Evolutionary conservation across 2,329 filamentous ascomycete species (phyloP), one percentile per base, ranked within the genome.

Genomic region (Paracamarosporium sp.): DNA sequence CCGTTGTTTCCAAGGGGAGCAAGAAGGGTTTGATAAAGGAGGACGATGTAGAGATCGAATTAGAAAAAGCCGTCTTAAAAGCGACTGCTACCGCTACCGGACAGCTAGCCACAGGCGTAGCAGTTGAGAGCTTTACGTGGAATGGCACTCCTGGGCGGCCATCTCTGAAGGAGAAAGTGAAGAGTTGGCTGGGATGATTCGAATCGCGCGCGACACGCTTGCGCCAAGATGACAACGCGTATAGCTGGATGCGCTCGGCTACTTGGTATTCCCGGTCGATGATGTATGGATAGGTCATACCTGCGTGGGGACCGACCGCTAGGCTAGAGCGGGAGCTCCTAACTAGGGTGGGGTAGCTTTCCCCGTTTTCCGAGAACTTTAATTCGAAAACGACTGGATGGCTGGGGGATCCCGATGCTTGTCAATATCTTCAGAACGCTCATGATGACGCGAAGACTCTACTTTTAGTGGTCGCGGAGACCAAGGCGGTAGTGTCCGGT

Each of bases 81-180:
- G 53, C 64, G 5, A 64, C 50, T 27, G 58, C 51, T 15, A 59
- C 45, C 2, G 50, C 54, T 13, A 53, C 57, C 17, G 12, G 50
- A 3, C 51, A 57, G 17, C 27, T 52, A 24, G 55, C 41, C 20
- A 38, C 50, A 1, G 66, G 61, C 15, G 53, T 63, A 9, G 47
- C 52, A 4, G 56, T 60, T 44, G 60, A 66, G 20, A 62, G 60
- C 15, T 67, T 66, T 17, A 62, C 58, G 2, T 76, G 74, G 74
- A 55, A 62, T 56, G 69, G 67, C 1, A 53, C 59, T 36, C 45
- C 47, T 7, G 57, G 56, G 11, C 53, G 47, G 15, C 38, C 45
- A 1, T 41, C 63, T 17, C 55, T 76, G 9, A 66, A 56, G 30
- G 69, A 70, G 12, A 63, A 66, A 38, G 56, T 74, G 17, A 66